These are phyloP conservation scores for Arthrobotrys sinensis DNA, from an alignment of 2,329 filamentous ascomycete genomes.

Conservation along the genomic window DNA sequence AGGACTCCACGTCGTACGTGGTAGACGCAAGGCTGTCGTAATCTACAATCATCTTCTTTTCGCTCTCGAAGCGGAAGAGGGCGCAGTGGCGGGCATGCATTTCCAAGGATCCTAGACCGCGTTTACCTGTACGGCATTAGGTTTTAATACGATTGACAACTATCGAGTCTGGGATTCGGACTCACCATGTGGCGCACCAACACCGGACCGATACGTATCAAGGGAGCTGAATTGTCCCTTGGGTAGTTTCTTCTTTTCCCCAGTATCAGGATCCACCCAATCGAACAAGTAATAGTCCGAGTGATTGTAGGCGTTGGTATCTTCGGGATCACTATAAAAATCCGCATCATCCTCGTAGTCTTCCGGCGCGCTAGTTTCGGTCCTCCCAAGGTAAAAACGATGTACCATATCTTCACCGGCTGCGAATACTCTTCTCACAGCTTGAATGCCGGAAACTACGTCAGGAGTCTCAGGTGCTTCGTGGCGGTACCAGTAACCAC, in stretches of 20 bases:
- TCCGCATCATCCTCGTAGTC: constrained; percentile 44
- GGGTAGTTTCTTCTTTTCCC: constrained; percentile 29
- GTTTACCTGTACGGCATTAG: constrained; percentile 33
- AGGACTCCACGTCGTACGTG: constrained; percentile 60
- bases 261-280: constrained; percentile 38
- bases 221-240: constrained; percentile 34
- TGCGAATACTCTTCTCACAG: constrained; percentile 60
- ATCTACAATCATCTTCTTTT: constrained; percentile 55
- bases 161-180: neutral
- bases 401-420: constrained; percentile 61
- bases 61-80: constrained; percentile 42
- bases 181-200: constrained; percentile 50
- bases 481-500: constrained; percentile 3
- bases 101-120: constrained; percentile 30
- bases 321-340: constrained; percentile 21
- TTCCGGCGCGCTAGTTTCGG: constrained; percentile 16
- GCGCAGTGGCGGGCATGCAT: constrained; percentile 60
- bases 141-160: constrained; percentile 19
- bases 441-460: constrained; percentile 54
- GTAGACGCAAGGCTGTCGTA: constrained; percentile 40
- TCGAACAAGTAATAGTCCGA: constrained; percentile 29
- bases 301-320: neutral
- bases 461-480: neutral
- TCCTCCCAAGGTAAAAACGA: constrained; percentile 58
- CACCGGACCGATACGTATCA: constrained; percentile 48